phyloP scores from a whole-genome alignment of 345 rosid species.

The Populus euphratica region DNA sequence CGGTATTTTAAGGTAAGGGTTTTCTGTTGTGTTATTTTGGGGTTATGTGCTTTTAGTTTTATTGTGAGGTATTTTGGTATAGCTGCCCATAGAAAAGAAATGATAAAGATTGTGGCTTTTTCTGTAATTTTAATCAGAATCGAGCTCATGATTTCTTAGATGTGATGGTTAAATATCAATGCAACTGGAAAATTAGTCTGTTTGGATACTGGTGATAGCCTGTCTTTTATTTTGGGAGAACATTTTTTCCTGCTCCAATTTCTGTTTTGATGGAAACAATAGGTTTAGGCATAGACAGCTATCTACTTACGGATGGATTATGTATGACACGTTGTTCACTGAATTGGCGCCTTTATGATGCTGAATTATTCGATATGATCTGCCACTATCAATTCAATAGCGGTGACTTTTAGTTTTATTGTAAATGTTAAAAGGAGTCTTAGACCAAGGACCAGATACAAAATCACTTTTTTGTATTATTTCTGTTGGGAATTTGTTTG shows the following conservation, averaged over 20 bases:
- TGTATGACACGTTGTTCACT: not conserved
- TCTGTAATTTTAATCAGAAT: not conserved
- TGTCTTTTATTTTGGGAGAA: not conserved
- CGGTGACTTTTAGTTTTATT: not conserved
- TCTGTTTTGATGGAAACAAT: not conserved
- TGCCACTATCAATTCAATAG: not conserved
- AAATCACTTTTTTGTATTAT: not conserved
- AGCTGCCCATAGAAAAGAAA: not conserved
- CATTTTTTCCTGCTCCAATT: not conserved
- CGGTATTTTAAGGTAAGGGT: slow-evolving; percentile 78
- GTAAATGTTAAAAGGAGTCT: not conserved
- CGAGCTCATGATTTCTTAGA: not conserved
- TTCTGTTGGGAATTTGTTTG: not conserved
- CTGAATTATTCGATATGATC: too few relatives aligned
- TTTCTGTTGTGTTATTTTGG: not conserved
- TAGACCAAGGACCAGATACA: not conserved
- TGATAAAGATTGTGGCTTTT: not conserved
- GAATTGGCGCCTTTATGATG: not conserved
- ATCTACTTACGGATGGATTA: too few relatives aligned
- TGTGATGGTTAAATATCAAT: not conserved
- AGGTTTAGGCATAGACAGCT: not conserved
- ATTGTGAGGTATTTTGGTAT: not conserved
- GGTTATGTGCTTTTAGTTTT: not conserved
- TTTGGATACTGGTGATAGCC: not conserved
- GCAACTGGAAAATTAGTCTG: not conserved